These are phyloP conservation scores for Trichocomaceae sp. DNA, from an alignment of 2,329 filamentous ascomycete species.

Conservation along the genomic window DNA sequence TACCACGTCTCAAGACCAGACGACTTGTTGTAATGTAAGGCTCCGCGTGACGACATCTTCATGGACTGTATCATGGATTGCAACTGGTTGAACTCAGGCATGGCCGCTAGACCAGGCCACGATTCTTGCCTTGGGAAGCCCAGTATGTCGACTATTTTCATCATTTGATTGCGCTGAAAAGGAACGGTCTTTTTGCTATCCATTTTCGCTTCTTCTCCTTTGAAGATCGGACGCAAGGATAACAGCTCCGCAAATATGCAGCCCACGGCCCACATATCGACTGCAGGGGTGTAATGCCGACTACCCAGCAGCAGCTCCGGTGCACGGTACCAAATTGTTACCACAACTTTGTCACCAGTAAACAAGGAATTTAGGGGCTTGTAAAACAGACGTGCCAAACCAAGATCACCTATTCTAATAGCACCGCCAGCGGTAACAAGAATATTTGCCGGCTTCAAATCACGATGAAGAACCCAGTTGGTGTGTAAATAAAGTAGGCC, in stretches of 20 bases:
- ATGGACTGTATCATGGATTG: conserved; percentile 38
- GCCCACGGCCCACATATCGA: conserved; percentile 95
- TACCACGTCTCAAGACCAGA: conserved; percentile 72
- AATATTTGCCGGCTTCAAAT: conserved; percentile 97
- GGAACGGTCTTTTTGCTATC: conserved; percentile 96
- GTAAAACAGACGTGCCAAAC: conserved; percentile 84
- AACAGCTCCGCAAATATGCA: conserved; percentile 96
- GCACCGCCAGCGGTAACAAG: conserved; percentile 89
- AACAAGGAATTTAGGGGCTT: conserved; percentile 90
- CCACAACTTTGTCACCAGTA: conserved; percentile 93
- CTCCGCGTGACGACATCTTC: conserved; percentile 27
- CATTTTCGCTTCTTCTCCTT: conserved; percentile 98
- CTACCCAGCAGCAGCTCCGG: conserved; percentile 88
- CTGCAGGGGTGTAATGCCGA: conserved; percentile 92
- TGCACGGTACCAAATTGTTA: conserved; percentile 98
- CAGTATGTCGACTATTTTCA: conserved; percentile 96
- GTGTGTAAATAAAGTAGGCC: conserved; percentile 90
- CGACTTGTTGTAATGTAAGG: conserved; percentile 47
- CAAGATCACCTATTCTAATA: conserved; percentile 91
- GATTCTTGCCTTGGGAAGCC: conserved; percentile 80
- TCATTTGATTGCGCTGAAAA: conserved; percentile 97
- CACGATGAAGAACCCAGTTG: conserved; percentile 95
- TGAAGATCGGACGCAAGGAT: conserved; percentile 88
- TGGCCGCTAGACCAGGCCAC: conserved; percentile 76
- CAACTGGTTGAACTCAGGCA: conserved; percentile 80